Evolutionary conservation across 2,329 filamentous ascomycete species (phyloP).

Genomic region (Ceratocystis papillata): DNA sequence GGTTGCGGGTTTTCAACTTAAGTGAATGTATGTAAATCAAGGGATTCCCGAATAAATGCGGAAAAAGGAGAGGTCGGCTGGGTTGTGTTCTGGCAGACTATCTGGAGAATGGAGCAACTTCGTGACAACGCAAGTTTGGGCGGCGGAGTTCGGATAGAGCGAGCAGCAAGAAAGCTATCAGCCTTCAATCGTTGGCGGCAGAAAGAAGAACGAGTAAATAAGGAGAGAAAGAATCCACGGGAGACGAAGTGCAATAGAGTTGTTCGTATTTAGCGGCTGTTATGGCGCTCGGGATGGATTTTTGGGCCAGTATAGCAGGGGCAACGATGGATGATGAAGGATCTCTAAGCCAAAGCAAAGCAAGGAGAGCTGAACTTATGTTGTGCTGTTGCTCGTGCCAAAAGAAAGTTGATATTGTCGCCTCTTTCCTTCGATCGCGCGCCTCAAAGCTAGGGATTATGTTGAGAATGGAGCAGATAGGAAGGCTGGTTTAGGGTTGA

Average conservation of each 20-base stretch:
- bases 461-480: constrained; percentile 5
- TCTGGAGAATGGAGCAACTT: neutral
- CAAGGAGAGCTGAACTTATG: too few relatives aligned
- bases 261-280: neutral
- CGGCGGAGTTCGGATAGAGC: neutral
- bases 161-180: neutral
- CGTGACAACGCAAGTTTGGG: neutral
- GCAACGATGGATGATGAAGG: neutral
- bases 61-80: neutral
- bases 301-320: neutral
- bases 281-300: constrained; percentile 11
- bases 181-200: neutral
- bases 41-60: neutral
- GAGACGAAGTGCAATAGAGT: neutral
- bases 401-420: too few relatives aligned
- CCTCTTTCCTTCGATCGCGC: neutral
- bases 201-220: neutral
- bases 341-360: neutral
- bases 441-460: neutral
- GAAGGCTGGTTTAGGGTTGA: too few relatives aligned
- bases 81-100: neutral
- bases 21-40: neutral
- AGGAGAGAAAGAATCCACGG: constrained; percentile 9
- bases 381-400: too few relatives aligned
- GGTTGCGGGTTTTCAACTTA: neutral